Base-by-base conservation (phyloP, 2,329 filamentous ascomycete species). In the Lachnellula subtilissima region DNA sequence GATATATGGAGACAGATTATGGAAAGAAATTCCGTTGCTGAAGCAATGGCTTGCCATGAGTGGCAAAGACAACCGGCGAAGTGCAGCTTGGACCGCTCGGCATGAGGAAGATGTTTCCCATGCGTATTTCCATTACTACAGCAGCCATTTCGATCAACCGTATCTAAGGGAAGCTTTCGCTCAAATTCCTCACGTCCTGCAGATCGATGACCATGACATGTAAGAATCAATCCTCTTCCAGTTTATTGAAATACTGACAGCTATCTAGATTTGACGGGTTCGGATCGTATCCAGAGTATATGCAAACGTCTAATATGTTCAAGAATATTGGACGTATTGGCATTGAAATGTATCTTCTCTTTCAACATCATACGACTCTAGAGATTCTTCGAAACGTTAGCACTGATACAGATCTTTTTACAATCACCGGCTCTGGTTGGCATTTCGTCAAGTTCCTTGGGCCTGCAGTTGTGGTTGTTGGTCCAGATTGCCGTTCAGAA, bases 51-150 rank as follows among this genome's bases (percentile, higher is more conserved):
- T 97, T 46, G 84, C 88, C 9, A 94, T 92, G 74, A 92, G 88
- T 66, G 94, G 94, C 5, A 92, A 96, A 63, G 94, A 97, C 54
- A 94, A 91, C 65, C 82, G 95, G 56, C 96, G 92, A 76, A 95
- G 86, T 64, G 87, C 91, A 0, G 81, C 86, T 45, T 99, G 94
- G 94, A 96, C 92, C 7, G 91, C 93, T 3, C 87, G 91, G 50
- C 90, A 97, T 66, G 91, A 99, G 69, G 93, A 99, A 68, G 94
- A 99, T 68, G 91, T 96, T 17, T 86, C 88, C 2, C 92, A 97
- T 73, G 92, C 94, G 7, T 99, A 96, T 75, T 99, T 99, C 73
- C 94, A 99, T 72, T 99, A 96, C 72, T 99, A 99, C 71, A 96
- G 92, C 1, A 96, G 91, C 64, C 93, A 97, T 72, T 97, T 99